These are phyloP conservation scores for Phialocephala sp. DNA, from an alignment of 2,329 filamentous ascomycete genomes.

Conservation along the genomic window DNA sequence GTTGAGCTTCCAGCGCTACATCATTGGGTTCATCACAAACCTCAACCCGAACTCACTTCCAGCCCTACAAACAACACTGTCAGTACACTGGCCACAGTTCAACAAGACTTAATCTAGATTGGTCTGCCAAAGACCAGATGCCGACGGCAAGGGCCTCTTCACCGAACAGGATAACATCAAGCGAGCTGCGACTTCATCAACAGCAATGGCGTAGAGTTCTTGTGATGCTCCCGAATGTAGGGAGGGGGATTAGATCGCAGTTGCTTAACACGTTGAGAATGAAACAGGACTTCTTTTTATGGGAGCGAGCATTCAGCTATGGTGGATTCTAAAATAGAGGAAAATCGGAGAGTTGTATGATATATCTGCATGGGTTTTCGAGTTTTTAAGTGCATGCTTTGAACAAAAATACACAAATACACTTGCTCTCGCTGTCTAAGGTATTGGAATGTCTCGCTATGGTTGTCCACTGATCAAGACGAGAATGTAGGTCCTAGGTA, in stretches of 20 bases:
- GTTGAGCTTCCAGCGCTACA: slow-evolving; percentile 16
- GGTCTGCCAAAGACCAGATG: neutral
- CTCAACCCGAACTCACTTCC: slow-evolving; percentile 20
- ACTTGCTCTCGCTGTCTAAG: no score
- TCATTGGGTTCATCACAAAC: slow-evolving; percentile 25
- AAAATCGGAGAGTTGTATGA: no score
- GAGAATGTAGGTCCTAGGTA: no score
- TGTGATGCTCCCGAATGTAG: neutral
- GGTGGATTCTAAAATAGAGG: no score
- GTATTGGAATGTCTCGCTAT: no score
- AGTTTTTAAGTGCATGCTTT: no score
- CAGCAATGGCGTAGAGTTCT: neutral
- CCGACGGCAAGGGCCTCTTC: neutral
- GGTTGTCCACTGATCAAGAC: no score
- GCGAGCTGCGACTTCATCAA: neutral
- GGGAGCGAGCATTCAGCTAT: no score
- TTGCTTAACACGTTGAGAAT: neutral
- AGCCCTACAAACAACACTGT: neutral
- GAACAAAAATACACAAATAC: no score
- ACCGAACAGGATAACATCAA: neutral
- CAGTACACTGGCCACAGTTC: neutral
- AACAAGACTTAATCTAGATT: neutral
- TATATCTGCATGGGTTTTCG: no score
- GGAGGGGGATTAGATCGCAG: neutral
- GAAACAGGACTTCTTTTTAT: no score